Base-by-base conservation (phyloP, 345 rosid genomes). In the Capsella bursapastoris region DNA sequence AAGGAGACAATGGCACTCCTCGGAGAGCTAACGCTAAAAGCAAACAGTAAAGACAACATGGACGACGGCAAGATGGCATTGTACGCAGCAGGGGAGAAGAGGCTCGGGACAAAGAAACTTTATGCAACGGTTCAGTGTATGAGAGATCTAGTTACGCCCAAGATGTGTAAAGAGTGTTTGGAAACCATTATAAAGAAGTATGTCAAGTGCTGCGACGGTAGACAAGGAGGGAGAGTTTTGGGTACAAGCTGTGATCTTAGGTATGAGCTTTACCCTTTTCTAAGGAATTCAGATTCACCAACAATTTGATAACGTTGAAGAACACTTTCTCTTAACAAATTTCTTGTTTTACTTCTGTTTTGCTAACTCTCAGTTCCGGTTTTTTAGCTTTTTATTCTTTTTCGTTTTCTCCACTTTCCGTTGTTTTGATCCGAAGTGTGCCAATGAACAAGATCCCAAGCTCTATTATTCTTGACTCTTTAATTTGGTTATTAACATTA, bases 181-280 rank as follows among this genome's bases (percentile, higher is more conserved):
- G 48, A 44, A 44, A 44, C 2, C 15, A 44, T 44, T 44, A 44
- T 44, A 3, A 44, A 44, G 15, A n/a, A 44, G 6, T 44, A 13
- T 13, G 15, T 6, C 16, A 13, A 44, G 48, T 44, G 48, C 7
- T 44, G 48, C 6, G 78, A 71, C 47, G 89, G 82, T 28, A 87
- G 80, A 76, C 77, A 70, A 66, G 86, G 89, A 2, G 91, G 88
- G 1, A 68, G 84, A 53, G 76, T 78, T 22, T 37, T 85, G 34
- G 25, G 25, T 22, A 22, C 25, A 1, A 22, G 25, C 25, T 22
- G 25, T 22, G 25, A 22, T 22, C 1, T 22, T 22, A 22, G 25
- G 80, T 87, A 85, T 29, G 91, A 87, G 71, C 68, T 81, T 12
- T 80, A 81, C 72, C 86, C 86, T 14, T 82, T 81, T 64, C 76